These are phyloP conservation scores for Thelonectria discophora DNA, from an alignment of 2,329 filamentous ascomycete genomes.

Conservation along the genomic window DNA sequence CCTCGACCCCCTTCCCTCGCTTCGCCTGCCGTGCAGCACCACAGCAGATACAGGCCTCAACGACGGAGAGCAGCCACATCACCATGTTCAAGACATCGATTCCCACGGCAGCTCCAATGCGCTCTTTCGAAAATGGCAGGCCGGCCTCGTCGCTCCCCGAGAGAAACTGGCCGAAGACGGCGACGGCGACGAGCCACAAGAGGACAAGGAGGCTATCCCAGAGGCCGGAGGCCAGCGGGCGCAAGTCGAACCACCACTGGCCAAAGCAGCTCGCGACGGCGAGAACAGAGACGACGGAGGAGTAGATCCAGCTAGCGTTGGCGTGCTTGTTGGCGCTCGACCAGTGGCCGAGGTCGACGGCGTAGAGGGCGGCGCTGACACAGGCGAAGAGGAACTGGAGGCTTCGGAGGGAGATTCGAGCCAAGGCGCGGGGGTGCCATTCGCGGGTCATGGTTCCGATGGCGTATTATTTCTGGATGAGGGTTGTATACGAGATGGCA, in stretches of 20 bases:
- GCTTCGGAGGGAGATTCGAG: slow-evolving; percentile 22
- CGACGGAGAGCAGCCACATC: slow-evolving; percentile 21
- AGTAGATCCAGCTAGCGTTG: slow-evolving; percentile 29
- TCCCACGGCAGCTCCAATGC: slow-evolving; percentile 7
- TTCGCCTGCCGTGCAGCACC: slow-evolving; percentile 2
- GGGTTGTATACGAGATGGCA: not conserved
- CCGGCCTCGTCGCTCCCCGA: not conserved
- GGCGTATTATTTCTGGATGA: slow-evolving; percentile 1
- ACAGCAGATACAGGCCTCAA: slow-evolving; percentile 26
- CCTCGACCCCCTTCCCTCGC: not conserved
- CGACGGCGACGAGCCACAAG: slow-evolving; percentile 29
- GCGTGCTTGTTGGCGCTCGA: slow-evolving; percentile 19
- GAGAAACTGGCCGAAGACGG: slow-evolving; percentile 19
- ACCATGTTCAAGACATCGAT: slow-evolving; percentile 25
- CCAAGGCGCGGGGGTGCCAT: slow-evolving; percentile 23
- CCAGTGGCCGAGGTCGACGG: slow-evolving; percentile 24
- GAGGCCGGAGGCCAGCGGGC: not conserved
- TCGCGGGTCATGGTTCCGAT: slow-evolving; percentile 16
- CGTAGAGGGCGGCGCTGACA: slow-evolving; percentile 28
- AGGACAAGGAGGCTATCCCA: slow-evolving; percentile 21
- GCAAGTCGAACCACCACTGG: slow-evolving; percentile 27
- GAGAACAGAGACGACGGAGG: slow-evolving; percentile 17
- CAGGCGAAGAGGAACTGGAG: slow-evolving; percentile 24
- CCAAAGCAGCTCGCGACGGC: slow-evolving; percentile 17
- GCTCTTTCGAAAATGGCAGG: not conserved